A percentile compares a stretch with the other conserved stretches of the same genome.
These are phyloP conservation scores for Apiospora marii DNA, from an alignment of 2,329 filamentous ascomycete genomes.

Conservation along the genomic window DNA sequence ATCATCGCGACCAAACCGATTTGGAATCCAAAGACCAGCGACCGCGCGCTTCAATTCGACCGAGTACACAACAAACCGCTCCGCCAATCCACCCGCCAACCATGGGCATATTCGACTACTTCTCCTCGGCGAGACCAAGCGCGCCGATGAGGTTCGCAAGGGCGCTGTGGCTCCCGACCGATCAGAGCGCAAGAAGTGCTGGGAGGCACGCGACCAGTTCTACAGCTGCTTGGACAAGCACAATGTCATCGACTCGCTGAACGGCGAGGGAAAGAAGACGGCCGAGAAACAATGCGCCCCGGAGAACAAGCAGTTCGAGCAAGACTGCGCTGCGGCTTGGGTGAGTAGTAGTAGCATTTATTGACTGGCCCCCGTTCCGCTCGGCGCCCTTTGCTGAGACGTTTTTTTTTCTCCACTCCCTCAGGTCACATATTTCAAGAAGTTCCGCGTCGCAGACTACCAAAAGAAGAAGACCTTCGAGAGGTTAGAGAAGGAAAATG, in stretches of 20 bases:
- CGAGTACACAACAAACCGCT: not conserved
- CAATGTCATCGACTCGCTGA: slow-evolving; percentile 80
- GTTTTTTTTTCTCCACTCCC: not conserved
- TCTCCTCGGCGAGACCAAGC: slow-evolving; percentile 52
- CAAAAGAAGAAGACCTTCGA: slow-evolving; percentile 83
- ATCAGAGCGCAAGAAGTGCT: slow-evolving; percentile 82
- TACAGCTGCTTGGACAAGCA: slow-evolving; percentile 87
- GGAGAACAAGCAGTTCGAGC: slow-evolving; percentile 75
- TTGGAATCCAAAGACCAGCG: not conserved
- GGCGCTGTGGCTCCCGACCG: slow-evolving; percentile 82
- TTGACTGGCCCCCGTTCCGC: not conserved
- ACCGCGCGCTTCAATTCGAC: not conserved
- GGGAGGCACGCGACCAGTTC: slow-evolving; percentile 87
- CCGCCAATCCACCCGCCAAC: not conserved
- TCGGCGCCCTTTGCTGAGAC: slow-evolving; percentile 22
- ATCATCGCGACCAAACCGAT: not conserved
- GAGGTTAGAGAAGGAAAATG: slow-evolving; percentile 77
- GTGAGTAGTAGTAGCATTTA: slow-evolving; percentile 63
- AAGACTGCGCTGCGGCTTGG: slow-evolving; percentile 89
- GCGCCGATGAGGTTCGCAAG: slow-evolving; percentile 61
- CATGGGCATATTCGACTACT: slow-evolving; percentile 60
- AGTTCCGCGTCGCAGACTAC: slow-evolving; percentile 90
- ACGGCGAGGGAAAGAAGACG: slow-evolving; percentile 60
- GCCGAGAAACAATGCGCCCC: slow-evolving; percentile 62
- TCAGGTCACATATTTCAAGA: slow-evolving; percentile 97